phyloP scores from a whole-genome alignment of 139 green algal species.

The Desmodesmus armatus region DNA sequence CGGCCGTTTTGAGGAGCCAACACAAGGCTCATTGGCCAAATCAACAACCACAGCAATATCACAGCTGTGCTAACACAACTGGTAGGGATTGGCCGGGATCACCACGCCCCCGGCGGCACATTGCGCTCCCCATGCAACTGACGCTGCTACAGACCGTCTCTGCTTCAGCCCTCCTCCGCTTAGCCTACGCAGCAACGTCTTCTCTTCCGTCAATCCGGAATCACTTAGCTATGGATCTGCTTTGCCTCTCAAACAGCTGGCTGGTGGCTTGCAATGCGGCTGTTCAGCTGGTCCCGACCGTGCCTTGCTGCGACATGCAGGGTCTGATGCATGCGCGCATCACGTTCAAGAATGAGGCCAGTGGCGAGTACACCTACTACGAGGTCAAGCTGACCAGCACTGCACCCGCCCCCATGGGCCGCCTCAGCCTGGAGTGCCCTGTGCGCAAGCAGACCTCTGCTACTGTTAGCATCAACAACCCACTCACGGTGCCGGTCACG shows the following conservation, averaged over 20 bases:
- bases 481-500: conserved; percentile 66
- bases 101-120: no score
- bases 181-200: no score
- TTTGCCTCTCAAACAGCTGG: background rate
- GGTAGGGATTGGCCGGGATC: no score
- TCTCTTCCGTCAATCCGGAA: no score
- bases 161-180: no score
- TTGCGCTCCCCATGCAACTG: no score
- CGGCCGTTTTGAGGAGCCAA: no score
- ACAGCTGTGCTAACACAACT: no score
- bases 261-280: background rate
- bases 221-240: no score
- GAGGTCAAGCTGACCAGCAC: conserved; percentile 69
- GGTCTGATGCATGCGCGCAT: conserved; percentile 54
- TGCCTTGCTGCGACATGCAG: background rate
- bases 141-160: no score
- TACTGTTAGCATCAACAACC: conserved; percentile 72
- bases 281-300: background rate
- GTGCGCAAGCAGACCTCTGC: conserved; percentile 64
- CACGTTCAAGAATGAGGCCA: conserved; percentile 83
- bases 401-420: conserved; percentile 54
- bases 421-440: conserved; percentile 70
- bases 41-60: no score
- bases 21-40: no score
- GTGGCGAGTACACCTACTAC: conserved; percentile 81